phyloP scores from a whole-genome alignment of 139 green algal species.

The Picochlorum sp. region DNA sequence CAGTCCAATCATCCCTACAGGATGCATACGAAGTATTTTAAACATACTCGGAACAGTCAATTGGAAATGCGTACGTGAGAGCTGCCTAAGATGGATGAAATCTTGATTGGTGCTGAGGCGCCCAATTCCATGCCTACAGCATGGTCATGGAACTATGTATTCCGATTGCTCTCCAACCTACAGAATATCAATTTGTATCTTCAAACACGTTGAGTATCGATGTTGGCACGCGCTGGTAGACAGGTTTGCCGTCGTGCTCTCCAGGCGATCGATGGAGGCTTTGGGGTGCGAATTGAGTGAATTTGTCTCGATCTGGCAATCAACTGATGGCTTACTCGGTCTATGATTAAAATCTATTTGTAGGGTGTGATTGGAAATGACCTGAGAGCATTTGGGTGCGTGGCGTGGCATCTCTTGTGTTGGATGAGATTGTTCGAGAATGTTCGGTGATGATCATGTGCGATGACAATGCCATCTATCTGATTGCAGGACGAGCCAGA shows the following conservation, averaged over 20 bases:
- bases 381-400: not conserved
- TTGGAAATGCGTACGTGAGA: too few relatives aligned
- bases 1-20: too few relatives aligned
- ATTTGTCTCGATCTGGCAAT: too few relatives aligned
- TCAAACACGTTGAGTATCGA: not conserved
- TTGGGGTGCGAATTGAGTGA: not conserved
- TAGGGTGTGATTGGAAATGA: not conserved
- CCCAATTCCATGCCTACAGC: too few relatives aligned
- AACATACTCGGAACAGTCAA: too few relatives aligned
- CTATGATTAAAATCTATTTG: not conserved
- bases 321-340: too few relatives aligned
- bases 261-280: not conserved
- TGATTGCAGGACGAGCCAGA: constrained; percentile 24
- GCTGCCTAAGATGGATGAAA: too few relatives aligned
- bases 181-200: too few relatives aligned
- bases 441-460: not conserved
- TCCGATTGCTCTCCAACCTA: too few relatives aligned
- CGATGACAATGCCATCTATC: not conserved
- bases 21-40: too few relatives aligned
- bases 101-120: too few relatives aligned
- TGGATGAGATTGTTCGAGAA: not conserved
- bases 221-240: not conserved
- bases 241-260: constrained; percentile 1
- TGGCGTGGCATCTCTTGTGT: not conserved
- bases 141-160: too few relatives aligned